phyloP scores from a whole-genome alignment of 768 basidiomycete genomes.

The Cantharellus cinnabarinus region DNA sequence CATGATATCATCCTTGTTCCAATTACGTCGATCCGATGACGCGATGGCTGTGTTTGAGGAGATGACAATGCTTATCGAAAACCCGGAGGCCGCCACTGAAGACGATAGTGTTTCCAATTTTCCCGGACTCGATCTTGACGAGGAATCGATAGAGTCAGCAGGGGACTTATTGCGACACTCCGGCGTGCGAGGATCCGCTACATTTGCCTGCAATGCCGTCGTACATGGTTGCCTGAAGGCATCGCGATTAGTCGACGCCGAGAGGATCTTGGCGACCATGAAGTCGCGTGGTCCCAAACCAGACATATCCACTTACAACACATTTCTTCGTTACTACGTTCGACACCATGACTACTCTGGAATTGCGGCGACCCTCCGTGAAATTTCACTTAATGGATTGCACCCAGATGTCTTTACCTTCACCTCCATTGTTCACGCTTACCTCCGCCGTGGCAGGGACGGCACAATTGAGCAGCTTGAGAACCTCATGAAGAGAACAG shows the following conservation, averaged over 20 bases:
- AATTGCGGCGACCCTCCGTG: conserved; percentile 35
- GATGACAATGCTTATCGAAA: background rate
- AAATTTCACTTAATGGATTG: conserved; percentile 33
- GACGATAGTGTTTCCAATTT: background rate
- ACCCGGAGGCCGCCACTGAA: background rate
- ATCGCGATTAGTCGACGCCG: conserved; percentile 18
- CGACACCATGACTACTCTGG: conserved; percentile 40
- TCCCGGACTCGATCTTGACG: background rate
- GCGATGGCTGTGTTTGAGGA: conserved; percentile 3
- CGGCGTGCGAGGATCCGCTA: background rate
- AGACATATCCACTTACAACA: conserved; percentile 65
- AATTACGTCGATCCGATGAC: conserved; percentile 1
- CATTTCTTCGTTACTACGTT: conserved; percentile 47
- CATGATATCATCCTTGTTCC: conserved; percentile 8
- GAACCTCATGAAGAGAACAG: conserved; percentile 54
- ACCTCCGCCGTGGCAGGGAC: conserved; percentile 44
- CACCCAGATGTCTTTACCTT: conserved; percentile 68
- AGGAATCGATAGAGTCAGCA: background rate
- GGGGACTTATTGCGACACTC: background rate
- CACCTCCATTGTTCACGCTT: conserved; percentile 62
- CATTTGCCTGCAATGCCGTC: conserved; percentile 41
- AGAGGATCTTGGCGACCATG: conserved; percentile 23
- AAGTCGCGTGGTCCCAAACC: conserved; percentile 32
- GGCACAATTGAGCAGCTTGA: conserved; percentile 49
- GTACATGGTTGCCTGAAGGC: conserved; percentile 40